These are phyloP conservation scores for Abrus pulchellus DNA, from an alignment of 306 rosid genomes.

Conservation along the genomic window DNA sequence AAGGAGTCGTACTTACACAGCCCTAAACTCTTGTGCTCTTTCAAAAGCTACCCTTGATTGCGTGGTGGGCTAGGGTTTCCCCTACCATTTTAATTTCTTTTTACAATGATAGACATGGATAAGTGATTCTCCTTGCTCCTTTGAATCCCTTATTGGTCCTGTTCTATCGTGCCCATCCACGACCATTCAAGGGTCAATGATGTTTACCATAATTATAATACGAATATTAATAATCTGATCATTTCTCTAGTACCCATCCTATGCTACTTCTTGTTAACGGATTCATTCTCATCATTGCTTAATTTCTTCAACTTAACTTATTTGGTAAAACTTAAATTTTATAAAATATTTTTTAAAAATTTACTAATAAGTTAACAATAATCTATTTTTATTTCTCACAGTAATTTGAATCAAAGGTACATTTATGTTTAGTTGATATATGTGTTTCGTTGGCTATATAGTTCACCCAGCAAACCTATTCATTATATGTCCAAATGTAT, in stretches of 20 bases:
- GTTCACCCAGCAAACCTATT: not conserved
- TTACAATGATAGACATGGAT: not conserved
- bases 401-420: too few relatives aligned
- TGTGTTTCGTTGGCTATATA: not conserved
- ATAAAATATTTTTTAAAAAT: too few relatives aligned
- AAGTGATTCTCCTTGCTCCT: not conserved
- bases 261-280: too few relatives aligned
- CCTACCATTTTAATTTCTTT: not conserved
- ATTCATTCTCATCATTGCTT: too few relatives aligned
- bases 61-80: conserved; percentile 39
- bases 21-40: not conserved
- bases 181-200: not conserved
- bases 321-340: too few relatives aligned
- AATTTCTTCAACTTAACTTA: too few relatives aligned
- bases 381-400: too few relatives aligned
- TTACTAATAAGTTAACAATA: too few relatives aligned
- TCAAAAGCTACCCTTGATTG: conserved; percentile 21
- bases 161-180: not conserved
- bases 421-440: too few relatives aligned
- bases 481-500: not conserved
- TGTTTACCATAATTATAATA: not conserved
- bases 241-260: too few relatives aligned
- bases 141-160: not conserved
- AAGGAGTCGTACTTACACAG: conserved; percentile 1
- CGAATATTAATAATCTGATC: too few relatives aligned